Evolutionary conservation across 495 filamentous ascomycete species (phyloP), one percentile per base, ranked within the genome.

Genomic region (Lichina pygmaea): DNA sequence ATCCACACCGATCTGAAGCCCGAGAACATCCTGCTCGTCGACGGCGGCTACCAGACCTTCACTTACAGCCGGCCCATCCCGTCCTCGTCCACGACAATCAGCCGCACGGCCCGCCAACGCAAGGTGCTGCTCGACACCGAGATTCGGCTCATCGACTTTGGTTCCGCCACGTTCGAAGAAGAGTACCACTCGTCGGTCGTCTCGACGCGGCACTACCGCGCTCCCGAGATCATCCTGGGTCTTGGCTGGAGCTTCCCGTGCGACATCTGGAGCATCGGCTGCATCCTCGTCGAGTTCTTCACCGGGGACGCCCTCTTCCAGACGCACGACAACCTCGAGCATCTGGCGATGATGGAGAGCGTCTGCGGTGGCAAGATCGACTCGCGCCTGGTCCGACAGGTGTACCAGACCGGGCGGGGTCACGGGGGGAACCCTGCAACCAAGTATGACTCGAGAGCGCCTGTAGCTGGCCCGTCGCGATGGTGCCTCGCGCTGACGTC

Each of bases 231-330:
- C 54, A 97, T 97, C 44, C 66, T 97, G 34, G 89, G 91, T 10
- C 66, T 95, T 3, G 91, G 91, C 12, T 97, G 89, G 91, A 94
- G 83, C 48, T 94, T 79, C 57, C 86, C 89, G 0, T 95, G 91
- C 55, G 89, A 97, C 54, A 86, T 97, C 41, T 97, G 89, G 91
- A 95, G 86, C 63, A 94, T 97, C 44, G 91, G 91, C 7, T 97
- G 89, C 53, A 97, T 97, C 49, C 62, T 97, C 39, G 91, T 97
- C n/a, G 89, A 97, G 52, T 97, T 95, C 60, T 97, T 83, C 57
- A 97, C 91, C 2, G 89, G 91, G 4, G 91, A 97, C 60, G 89
- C 91, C 13, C 64, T 97, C 3, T 97, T 97, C 57, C 89, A 97
- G 58, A 95, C 89, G 0, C 89, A 95, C 54, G 89, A 97, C 62